A percentile compares a stretch with the other conserved stretches of the same genome.
Conservation (phyloP, 768 basidiomycete genomes). For the Leucosporidium creatinivorum region DNA sequence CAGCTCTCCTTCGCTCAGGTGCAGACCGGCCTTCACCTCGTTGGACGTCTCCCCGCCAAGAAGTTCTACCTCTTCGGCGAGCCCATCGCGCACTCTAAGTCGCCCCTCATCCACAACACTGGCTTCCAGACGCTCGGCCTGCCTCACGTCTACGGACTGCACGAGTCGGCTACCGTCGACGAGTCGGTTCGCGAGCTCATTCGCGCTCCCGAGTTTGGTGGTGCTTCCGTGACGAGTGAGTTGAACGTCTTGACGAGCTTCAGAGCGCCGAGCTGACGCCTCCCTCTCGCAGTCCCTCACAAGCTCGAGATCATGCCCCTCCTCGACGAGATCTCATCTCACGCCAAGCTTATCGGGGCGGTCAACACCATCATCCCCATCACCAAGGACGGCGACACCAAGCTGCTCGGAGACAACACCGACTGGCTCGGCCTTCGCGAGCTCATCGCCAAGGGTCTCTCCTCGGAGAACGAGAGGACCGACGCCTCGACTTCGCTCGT, state of each 20-base stretch:
- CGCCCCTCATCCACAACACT: conserved; percentile 87
- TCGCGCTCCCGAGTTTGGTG: conserved; percentile 68
- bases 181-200: conserved; percentile 61
- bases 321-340: conserved; percentile 68
- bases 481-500: conserved; percentile 58
- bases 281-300: conserved; percentile 55
- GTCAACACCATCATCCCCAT: conserved; percentile 81
- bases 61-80: conserved; percentile 81
- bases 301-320: conserved; percentile 83
- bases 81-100: conserved; percentile 82
- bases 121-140: conserved; percentile 72
- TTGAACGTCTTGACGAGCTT: not conserved
- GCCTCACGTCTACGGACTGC: conserved; percentile 69
- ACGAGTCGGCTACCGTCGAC: conserved; percentile 64
- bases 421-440: conserved; percentile 85
- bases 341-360: conserved; percentile 80
- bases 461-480: conserved; percentile 43
- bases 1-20: conserved; percentile 85
- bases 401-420: conserved; percentile 86
- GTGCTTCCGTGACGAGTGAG: conserved; percentile 78
- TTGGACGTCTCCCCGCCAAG: conserved; percentile 67
- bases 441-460: conserved; percentile 41
- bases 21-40: conserved; percentile 67
- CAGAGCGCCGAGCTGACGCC: not conserved
- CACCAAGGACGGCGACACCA: conserved; percentile 40